Evolutionary conservation across 1,284 basidiomycete species (phyloP).

Genomic region (Cerrena zonata): DNA sequence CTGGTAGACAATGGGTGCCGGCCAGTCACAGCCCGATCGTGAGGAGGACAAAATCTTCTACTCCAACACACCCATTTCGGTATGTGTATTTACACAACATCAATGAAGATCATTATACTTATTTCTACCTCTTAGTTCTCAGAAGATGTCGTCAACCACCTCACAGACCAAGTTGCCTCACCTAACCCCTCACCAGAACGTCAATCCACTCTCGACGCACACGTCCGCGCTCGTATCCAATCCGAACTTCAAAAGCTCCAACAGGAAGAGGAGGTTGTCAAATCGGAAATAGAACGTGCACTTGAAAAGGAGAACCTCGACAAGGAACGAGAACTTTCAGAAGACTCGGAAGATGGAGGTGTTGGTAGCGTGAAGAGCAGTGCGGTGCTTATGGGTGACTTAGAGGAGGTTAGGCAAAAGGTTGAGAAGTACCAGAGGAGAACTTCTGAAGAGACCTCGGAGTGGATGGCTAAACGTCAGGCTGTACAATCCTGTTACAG

Average conservation of each 20-base stretch:
- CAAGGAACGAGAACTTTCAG: constrained; percentile 52
- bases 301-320: constrained; percentile 79
- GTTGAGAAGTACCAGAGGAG: constrained; percentile 65
- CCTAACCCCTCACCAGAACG: constrained; percentile 56
- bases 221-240: constrained; percentile 62
- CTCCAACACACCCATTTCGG: constrained; percentile 61
- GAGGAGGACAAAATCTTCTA: constrained; percentile 54
- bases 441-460: constrained; percentile 49
- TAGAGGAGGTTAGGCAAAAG: constrained; percentile 66
- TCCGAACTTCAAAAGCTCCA: constrained; percentile 58
- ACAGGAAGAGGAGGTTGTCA: constrained; percentile 60
- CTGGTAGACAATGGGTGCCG: constrained; percentile 73
- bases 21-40: constrained; percentile 52
- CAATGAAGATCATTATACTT: not conserved
- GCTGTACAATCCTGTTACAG: constrained; percentile 68
- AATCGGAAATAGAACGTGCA: constrained; percentile 60
- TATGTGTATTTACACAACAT: constrained; percentile 24
- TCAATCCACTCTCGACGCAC: constrained; percentile 65
- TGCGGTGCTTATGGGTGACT: constrained; percentile 57
- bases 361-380: constrained; percentile 54
- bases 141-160: constrained; percentile 67
- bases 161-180: constrained; percentile 57
- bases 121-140: constrained; percentile 50
- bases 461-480: constrained; percentile 52
- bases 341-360: constrained; percentile 29